A percentile compares a stretch with the other conserved stretches of the same genome.
These are phyloP conservation scores for Fusarium sp. DNA, from an alignment of 2,329 filamentous ascomycete species.

Conservation along the genomic window DNA sequence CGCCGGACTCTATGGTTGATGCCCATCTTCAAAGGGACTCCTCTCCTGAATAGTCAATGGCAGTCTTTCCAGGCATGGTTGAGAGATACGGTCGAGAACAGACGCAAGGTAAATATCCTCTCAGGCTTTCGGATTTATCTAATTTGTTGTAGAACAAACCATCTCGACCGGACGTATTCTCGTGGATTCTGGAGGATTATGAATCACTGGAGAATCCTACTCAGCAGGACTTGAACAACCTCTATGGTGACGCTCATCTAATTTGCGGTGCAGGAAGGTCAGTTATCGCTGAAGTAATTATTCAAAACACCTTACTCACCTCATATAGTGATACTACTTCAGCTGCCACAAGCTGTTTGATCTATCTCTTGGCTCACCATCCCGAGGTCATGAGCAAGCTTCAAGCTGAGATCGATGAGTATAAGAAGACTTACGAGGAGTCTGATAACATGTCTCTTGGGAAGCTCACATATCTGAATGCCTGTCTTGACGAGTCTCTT, in stretches of 20 bases:
- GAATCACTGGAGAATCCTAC: background rate
- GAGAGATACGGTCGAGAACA: background rate
- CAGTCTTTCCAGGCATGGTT: slow-evolving; percentile 1
- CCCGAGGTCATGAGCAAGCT: background rate
- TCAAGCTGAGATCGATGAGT: slow-evolving; percentile 26
- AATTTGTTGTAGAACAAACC: slow-evolving; percentile 3
- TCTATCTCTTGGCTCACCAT: slow-evolving; percentile 11
- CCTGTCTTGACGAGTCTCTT: slow-evolving; percentile 39
- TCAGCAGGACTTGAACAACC: background rate
- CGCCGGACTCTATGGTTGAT: slow-evolving; percentile 7
- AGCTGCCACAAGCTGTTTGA: slow-evolving; percentile 13
- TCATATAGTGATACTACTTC: slow-evolving; percentile 32
- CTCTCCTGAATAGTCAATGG: background rate
- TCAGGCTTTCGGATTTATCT: background rate
- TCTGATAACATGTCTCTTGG: background rate
- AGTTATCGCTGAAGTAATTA: fast-evolving
- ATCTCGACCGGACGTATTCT: slow-evolving; percentile 18
- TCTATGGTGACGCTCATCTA: slow-evolving; percentile 3
- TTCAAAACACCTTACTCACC: background rate
- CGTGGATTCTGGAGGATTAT: slow-evolving; percentile 14
- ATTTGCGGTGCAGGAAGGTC: slow-evolving; percentile 22
- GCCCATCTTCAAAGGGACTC: background rate
- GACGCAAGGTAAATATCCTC: background rate
- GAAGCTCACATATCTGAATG: slow-evolving; percentile 32
- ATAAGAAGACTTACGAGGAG: background rate